These are phyloP conservation scores for Blastomyces silverae DNA, from an alignment of 2,329 filamentous ascomycete genomes.

Conservation along the genomic window DNA sequence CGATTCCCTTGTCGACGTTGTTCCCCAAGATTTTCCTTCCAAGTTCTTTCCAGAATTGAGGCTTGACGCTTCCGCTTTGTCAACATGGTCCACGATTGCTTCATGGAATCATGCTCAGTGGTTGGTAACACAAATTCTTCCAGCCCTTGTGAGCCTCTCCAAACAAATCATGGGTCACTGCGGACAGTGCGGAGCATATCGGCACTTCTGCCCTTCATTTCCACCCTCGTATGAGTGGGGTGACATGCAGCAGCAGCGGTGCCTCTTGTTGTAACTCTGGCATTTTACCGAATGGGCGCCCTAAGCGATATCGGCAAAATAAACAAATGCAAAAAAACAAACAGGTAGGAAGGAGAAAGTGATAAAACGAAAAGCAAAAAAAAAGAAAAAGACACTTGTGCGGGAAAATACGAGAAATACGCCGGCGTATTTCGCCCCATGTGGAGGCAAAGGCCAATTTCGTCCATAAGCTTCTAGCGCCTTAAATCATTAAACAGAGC, in stretches of 20 bases:
- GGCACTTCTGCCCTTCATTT: neutral
- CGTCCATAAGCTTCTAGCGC: constrained; percentile 9
- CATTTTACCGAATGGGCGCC: neutral
- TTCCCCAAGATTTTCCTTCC: neutral
- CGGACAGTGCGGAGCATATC: neutral
- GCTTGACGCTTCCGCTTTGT: neutral
- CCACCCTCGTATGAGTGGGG: constrained; percentile 3
- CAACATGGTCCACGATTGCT: neutral
- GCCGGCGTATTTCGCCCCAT: neutral
- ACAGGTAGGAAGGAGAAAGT: neutral
- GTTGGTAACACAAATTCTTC: neutral
- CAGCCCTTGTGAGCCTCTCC: neutral
- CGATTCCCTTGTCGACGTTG: constrained; percentile 2
- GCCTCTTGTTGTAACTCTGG: neutral
- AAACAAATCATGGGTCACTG: neutral
- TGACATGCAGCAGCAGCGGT: neutral
- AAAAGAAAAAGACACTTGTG: neutral
- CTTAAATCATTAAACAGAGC: neutral
- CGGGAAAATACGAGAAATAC: neutral
- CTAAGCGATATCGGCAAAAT: constrained; percentile 3
- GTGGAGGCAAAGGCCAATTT: constrained; percentile 4
- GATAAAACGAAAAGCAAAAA: neutral
- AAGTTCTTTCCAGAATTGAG: neutral
- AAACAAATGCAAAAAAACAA: neutral
- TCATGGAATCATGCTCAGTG: neutral